Evolutionary conservation across 352 stramenopile species (phyloP), one percentile per base, ranked within the genome.

Genomic region (Blastocystis sp.): DNA sequence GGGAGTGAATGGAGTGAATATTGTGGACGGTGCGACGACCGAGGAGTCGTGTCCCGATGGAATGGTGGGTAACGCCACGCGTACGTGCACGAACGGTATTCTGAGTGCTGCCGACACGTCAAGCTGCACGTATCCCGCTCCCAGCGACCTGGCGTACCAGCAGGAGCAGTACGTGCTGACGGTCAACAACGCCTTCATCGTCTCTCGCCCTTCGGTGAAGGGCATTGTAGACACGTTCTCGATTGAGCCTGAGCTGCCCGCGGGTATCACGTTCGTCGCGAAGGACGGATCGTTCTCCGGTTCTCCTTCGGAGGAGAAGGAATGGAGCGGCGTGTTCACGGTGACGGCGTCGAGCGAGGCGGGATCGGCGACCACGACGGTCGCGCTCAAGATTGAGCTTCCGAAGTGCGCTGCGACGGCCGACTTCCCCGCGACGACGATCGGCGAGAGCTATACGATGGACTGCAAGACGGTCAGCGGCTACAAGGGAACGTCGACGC

Each of bases 341-440:
- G 34, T 78, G 7, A 63, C 29, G 32, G 73, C 48, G 7, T n/a
- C 32, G 0, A 64, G 38, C 27, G 51, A 64, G 9, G 36, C 49
- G 27, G 49, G 40, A 21, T 71, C 44, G 21, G 9, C 36, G 1
- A 34, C 11, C n/a, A 67, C 73, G 7, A 64, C 32, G 0, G 7
- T 73, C 59, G 36, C 27, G 9, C 4, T 73, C n/a, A 40, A 18
- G 6, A 34, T 84, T 34, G 29, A 57, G 40, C 24, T 36, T 11
- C 46, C 32, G 42, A 18, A 44, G 6, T 73, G 67, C 32, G 67
- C 6, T 27, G 67, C 36, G 24, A 78, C 49, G 27, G 40, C 3
- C 4, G 67, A 61, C 38, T 78, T 78, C 67, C 67, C 67, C 1
- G 67, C 56, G 67, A 78, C 67, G 27, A 21, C 40, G 27, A 24